Evolutionary conservation across 1,284 basidiomycete genomes (phyloP).

Genomic region (Fomitopsis schrenkii): DNA sequence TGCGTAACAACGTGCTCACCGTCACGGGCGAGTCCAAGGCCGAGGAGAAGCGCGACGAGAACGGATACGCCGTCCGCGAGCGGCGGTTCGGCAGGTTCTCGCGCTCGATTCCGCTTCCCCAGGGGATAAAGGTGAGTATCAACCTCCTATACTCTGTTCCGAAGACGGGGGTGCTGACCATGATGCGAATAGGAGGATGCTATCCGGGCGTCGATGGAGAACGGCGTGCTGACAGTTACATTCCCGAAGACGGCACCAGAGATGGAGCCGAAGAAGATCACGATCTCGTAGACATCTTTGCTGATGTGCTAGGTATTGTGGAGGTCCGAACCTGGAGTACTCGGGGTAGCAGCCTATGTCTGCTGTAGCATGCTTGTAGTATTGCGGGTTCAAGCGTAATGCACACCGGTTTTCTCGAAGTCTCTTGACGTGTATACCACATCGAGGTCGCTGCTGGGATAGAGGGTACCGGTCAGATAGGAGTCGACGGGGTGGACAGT

Average conservation of each 20-base stretch:
- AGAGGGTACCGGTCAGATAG: too few relatives aligned
- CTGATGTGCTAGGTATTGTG: neutral
- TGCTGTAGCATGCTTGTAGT: neutral
- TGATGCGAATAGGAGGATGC: slow-evolving; percentile 18
- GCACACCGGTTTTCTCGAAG: neutral
- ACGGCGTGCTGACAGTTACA: slow-evolving; percentile 36
- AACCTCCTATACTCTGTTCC: too few relatives aligned
- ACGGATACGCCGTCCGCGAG: slow-evolving; percentile 43
- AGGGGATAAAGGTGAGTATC: slow-evolving; percentile 36
- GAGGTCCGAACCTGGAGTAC: neutral
- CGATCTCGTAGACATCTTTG: slow-evolving; percentile 19
- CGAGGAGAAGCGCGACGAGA: slow-evolving; percentile 30
- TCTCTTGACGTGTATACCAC: too few relatives aligned
- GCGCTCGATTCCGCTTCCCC: slow-evolving; percentile 34
- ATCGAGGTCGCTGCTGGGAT: too few relatives aligned
- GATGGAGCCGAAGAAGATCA: slow-evolving; percentile 28
- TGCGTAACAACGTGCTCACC: slow-evolving; percentile 37
- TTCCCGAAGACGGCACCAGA: slow-evolving; percentile 36
- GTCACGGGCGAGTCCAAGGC: slow-evolving; percentile 38
- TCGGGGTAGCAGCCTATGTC: neutral
- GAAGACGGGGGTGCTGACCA: neutral
- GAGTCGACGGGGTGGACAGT: too few relatives aligned
- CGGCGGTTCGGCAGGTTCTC: slow-evolving; percentile 40
- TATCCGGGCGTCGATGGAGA: slow-evolving; percentile 38
- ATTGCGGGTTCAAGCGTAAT: slow-evolving; percentile 2